Base-by-base conservation (phyloP, 2,329 filamentous ascomycete species). In the Blumeria hordei region DNA sequence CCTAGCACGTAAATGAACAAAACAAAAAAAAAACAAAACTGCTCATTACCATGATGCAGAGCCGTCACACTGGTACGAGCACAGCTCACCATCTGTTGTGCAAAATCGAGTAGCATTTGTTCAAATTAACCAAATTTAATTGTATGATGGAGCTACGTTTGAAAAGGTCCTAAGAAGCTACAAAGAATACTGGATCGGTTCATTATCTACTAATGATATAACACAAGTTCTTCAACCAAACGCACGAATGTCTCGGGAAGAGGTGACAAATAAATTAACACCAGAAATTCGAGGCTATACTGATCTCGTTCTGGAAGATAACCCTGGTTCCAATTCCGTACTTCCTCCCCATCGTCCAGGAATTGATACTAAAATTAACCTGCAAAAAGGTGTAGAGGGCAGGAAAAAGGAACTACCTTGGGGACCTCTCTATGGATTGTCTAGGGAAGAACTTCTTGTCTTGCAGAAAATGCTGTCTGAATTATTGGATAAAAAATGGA, bases 401-500 rank as follows among this genome's bases (percentile, higher is more conserved):
- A 7, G 14, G n/a, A n/a, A n/a, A n/a, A n/a, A n/a, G n/a, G n/a
- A n/a, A n/a, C n/a, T n/a, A n/a, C n/a, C n/a, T n/a, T n/a, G n/a
- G n/a, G 39, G 53, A 11, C 53, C 53, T 16, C 35, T 54, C 18
- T 54, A 54, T 43, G 18, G 35, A 16, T 33, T 34, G 8, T 54
- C 53, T 8, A 37, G 44, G 36, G 50, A 28, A 12, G 53, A 55
- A 12, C 39, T 57, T 11, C 3, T 33, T 39, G n/a, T 37, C 7
- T 41, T 57, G 8, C 9, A 16, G 8, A 16, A 57, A 35, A 55
- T 35, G 39, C 44, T 52, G 10, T n/a, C 43, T 3, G 43, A 45
- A 18, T 45, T 45, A 1, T 45, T 28, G 43, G 18, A n/a, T 18
- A 57, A 55, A n/a, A 50, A 50, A 51, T 55, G 47, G n/a, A 45